Conservation (phyloP, 345 rosid genomes). For the Rhodamnia argentea region DNA sequence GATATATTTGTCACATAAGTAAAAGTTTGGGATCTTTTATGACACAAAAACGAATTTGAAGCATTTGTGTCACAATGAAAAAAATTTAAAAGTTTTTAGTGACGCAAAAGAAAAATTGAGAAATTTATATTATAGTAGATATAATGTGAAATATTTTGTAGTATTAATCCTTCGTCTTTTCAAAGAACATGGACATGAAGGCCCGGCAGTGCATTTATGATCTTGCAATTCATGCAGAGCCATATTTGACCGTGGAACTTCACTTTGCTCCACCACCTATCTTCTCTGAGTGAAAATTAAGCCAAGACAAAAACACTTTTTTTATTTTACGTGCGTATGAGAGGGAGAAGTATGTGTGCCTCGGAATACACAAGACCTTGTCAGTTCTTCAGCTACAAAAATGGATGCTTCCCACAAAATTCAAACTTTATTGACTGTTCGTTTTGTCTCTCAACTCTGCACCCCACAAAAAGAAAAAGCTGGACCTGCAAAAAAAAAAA, state of each 20-base stretch:
- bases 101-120: no score
- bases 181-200: neutral
- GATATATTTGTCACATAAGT: no score
- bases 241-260: neutral
- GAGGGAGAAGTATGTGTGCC: slow-evolving; percentile 3
- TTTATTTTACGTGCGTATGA: neutral
- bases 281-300: neutral
- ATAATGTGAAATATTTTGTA: no score
- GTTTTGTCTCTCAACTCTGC: slow-evolving; percentile 11
- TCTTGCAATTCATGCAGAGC: neutral
- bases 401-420: neutral
- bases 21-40: no score
- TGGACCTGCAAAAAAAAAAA: neutral
- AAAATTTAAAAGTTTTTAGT: no score
- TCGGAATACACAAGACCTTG: neutral
- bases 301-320: neutral
- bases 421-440: slow-evolving; percentile 7
- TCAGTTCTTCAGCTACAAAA: neutral
- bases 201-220: neutral
- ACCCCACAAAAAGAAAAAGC: neutral
- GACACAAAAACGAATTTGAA: no score
- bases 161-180: neutral
- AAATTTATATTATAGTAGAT: no score
- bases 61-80: no score
- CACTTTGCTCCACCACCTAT: neutral